phyloP scores from a whole-genome alignment of 192 early-diverging fungal genomes.

The Backusella tarrabulga region DNA sequence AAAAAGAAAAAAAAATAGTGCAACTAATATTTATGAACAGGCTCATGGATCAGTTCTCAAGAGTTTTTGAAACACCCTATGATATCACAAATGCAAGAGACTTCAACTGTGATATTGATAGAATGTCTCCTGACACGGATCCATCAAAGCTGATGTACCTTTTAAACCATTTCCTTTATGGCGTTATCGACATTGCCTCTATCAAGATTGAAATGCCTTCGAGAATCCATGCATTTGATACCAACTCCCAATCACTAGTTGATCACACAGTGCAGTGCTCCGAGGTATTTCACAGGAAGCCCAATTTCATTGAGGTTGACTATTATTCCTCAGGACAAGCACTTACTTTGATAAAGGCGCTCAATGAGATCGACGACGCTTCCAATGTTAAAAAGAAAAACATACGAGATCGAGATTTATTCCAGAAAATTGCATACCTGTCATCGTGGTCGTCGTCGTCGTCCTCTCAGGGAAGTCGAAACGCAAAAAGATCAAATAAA shows the following conservation, averaged over 20 bases:
- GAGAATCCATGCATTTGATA: slow-evolving; percentile 32
- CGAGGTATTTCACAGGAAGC: slow-evolving; percentile 35
- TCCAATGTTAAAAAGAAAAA: neutral
- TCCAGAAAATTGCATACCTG: neutral
- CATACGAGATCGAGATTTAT: neutral
- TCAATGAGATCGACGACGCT: slow-evolving; percentile 44
- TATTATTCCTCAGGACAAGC: slow-evolving; percentile 61
- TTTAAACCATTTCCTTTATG: slow-evolving; percentile 72
- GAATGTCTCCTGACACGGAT: slow-evolving; percentile 31
- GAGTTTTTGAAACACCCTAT: slow-evolving; percentile 68
- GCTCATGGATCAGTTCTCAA: slow-evolving; percentile 57
- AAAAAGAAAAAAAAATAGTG: neutral
- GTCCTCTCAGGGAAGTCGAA: neutral
- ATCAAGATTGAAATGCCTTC: slow-evolving; percentile 46
- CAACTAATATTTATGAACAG: slow-evolving; percentile 21
- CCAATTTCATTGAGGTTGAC: slow-evolving; percentile 73
- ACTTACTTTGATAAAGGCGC: slow-evolving; percentile 45
- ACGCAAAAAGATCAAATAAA: neutral
- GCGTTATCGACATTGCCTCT: slow-evolving; percentile 29
- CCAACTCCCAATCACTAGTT: slow-evolving; percentile 52
- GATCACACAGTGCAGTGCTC: slow-evolving; percentile 56
- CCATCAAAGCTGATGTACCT: slow-evolving; percentile 49
- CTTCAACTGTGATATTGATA: slow-evolving; percentile 58
- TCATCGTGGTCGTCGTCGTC: too few relatives aligned
- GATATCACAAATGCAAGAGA: slow-evolving; percentile 34